These are phyloP conservation scores for Calocybe gangraenosa DNA, from an alignment of 768 basidiomycete genomes.

Conservation along the genomic window DNA sequence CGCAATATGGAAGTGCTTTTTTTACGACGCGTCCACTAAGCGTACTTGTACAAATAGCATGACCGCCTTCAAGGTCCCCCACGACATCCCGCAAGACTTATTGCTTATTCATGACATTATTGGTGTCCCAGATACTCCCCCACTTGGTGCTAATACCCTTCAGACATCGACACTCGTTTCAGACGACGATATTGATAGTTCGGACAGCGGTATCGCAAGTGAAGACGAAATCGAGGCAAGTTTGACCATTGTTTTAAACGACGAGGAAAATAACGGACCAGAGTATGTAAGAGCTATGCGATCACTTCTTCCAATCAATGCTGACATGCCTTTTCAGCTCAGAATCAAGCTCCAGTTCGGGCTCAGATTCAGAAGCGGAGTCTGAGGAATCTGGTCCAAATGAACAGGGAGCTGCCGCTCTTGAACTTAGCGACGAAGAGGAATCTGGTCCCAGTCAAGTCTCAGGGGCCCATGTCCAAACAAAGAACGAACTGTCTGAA, in stretches of 20 bases:
- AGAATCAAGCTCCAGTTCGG: slow-evolving; percentile 17
- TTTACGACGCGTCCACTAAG: slow-evolving; percentile 11
- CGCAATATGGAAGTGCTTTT: slow-evolving; percentile 9
- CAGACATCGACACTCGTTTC: slow-evolving; percentile 13
- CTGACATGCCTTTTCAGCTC: slow-evolving; percentile 9
- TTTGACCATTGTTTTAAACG: slow-evolving; percentile 36
- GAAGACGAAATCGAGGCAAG: slow-evolving; percentile 74
- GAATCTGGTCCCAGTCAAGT: slow-evolving; percentile 37
- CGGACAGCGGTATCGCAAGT: slow-evolving; percentile 51
- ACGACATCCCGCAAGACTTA: slow-evolving; percentile 66
- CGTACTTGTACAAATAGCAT: slow-evolving; percentile 17
- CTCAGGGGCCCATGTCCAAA: slow-evolving; percentile 46
- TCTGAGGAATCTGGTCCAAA: slow-evolving; percentile 16
- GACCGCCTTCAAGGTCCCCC: slow-evolving; percentile 56
- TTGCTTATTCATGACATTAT: slow-evolving; percentile 68
- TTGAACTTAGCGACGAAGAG: slow-evolving; percentile 54
- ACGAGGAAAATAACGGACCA: slow-evolving; percentile 28
- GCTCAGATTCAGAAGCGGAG: slow-evolving; percentile 37
- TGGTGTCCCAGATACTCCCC: slow-evolving; percentile 24
- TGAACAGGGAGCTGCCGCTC: slow-evolving; percentile 17
- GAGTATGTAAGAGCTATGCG: slow-evolving; percentile 16
- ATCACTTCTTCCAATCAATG: no score
- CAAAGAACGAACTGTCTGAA: slow-evolving; percentile 70
- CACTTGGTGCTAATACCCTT: not conserved
- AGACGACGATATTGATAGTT: slow-evolving; percentile 51